Evolutionary conservation across 1,139 yeast species (phyloP).

Genomic region (Saccharomycopsis hybrid): DNA sequence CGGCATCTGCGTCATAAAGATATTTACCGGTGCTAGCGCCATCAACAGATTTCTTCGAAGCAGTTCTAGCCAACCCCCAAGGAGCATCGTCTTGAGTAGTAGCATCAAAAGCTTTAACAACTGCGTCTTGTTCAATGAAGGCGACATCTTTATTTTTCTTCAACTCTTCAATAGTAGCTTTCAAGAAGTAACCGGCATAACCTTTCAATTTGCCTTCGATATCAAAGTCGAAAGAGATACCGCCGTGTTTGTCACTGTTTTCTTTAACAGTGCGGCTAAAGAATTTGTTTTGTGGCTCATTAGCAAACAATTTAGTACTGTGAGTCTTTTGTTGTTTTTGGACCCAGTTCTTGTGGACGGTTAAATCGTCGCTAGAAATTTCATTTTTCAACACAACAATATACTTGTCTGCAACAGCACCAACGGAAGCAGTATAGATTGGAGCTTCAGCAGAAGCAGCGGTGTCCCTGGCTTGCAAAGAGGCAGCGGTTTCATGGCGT

Average conservation of each 20-base stretch:
- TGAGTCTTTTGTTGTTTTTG: no score
- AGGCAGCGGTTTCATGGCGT: background rate
- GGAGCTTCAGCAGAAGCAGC: background rate
- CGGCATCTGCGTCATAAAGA: constrained; percentile 75
- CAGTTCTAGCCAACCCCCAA: constrained; percentile 94
- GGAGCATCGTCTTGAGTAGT: constrained; percentile 81
- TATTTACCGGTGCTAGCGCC: constrained; percentile 82
- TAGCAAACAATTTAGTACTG: no score
- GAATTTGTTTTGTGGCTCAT: no score
- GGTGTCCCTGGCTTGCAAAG: background rate
- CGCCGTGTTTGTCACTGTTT: constrained; percentile 22
- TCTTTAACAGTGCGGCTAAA: no score
- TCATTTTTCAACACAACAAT: constrained; percentile 59
- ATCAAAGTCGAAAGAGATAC: constrained; percentile 68
- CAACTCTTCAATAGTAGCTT: constrained; percentile 62
- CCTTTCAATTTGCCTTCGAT: constrained; percentile 53
- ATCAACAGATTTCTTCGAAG: constrained; percentile 76
- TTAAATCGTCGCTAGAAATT: constrained; percentile 42
- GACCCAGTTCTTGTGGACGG: constrained; percentile 63
- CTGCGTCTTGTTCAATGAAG: constrained; percentile 74
- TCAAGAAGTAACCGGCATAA: constrained; percentile 71
- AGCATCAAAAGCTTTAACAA: constrained; percentile 54
- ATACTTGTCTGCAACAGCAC: constrained; percentile 8
- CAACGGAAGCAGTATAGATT: background rate
- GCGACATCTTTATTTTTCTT: constrained; percentile 69